Percentiles rank a stretch among this genome's conserved stretches.
phyloP scores from a whole-genome alignment of 441 rosid genomes.

The Adansonia rubrostipa region DNA sequence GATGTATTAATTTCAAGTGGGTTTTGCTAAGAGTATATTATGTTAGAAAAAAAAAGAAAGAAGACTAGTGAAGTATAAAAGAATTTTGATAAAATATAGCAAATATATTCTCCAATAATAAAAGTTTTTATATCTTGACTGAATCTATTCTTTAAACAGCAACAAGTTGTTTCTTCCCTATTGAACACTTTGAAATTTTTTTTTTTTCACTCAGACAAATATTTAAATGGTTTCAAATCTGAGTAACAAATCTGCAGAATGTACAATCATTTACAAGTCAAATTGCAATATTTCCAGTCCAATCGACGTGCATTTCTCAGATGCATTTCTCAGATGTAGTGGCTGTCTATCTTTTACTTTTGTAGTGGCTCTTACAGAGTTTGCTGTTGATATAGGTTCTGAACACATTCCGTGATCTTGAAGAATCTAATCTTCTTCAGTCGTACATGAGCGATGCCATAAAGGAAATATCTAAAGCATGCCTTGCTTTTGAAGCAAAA shows the following conservation, averaged over 20 bases:
- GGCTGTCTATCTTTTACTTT: slow-evolving; percentile 22
- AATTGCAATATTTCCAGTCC: slow-evolving; percentile 8
- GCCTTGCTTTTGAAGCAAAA: slow-evolving; percentile 87
- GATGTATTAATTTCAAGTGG: not conserved
- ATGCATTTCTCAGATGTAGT: not conserved
- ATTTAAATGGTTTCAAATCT: slow-evolving; percentile 12
- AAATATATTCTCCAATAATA: slow-evolving; percentile 6
- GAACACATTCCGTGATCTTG: slow-evolving; percentile 77
- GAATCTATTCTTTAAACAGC: not conserved
- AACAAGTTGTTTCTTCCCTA: slow-evolving; percentile 8
- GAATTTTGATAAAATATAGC: not conserved
- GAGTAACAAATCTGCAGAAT: not conserved
- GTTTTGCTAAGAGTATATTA: not conserved
- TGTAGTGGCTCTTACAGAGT: slow-evolving; percentile 27
- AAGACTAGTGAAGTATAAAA: not conserved
- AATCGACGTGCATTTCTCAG: not conserved
- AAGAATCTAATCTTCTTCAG: slow-evolving; percentile 76
- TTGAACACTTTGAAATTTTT: slow-evolving; percentile 10
- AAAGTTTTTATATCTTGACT: not conserved
- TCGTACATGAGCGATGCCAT: slow-evolving; percentile 85
- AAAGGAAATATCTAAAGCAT: slow-evolving; percentile 84
- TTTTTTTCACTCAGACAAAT: not conserved
- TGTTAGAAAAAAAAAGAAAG: not conserved
- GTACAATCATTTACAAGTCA: not conserved
- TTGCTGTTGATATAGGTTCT: slow-evolving; percentile 63